Percentiles rank a stretch among this genome's conserved stretches.
These are phyloP conservation scores for Microdochium bolleyi DNA, from an alignment of 2,329 filamentous ascomycete genomes.

Conservation along the genomic window DNA sequence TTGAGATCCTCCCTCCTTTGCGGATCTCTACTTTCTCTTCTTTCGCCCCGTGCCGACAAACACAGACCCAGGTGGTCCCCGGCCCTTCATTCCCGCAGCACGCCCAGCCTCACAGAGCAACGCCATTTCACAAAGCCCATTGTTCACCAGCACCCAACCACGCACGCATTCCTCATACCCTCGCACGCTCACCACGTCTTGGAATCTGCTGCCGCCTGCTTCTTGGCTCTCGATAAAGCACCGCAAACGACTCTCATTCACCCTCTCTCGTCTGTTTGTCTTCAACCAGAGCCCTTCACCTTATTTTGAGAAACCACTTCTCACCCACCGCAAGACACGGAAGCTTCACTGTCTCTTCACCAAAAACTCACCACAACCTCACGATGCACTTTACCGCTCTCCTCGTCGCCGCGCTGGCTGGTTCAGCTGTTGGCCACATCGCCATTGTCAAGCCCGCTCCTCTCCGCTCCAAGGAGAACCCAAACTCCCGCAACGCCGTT, in stretches of 20 bases:
- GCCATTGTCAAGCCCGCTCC: constrained; percentile 45
- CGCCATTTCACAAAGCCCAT: background rate
- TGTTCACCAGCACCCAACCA: background rate
- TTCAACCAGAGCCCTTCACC: background rate
- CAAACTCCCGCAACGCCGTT: constrained; percentile 32
- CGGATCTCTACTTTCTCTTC: background rate
- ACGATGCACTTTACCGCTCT: constrained; percentile 32
- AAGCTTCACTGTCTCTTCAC: constrained; percentile 7
- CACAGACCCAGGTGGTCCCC: background rate
- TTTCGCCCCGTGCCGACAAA: background rate
- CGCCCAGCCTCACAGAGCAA: background rate
- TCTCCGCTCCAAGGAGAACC: constrained; percentile 45
- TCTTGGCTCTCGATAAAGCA: background rate
- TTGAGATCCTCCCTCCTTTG: background rate
- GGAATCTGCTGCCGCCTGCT: background rate
- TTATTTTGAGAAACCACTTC: background rate
- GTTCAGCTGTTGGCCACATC: constrained; percentile 45
- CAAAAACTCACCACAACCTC: constrained; percentile 8
- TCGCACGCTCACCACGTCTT: background rate
- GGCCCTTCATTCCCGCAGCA: background rate
- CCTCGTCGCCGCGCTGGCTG: constrained; percentile 29
- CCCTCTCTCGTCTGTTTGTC: background rate
- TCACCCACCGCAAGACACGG: background rate
- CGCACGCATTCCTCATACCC: background rate
- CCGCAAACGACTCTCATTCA: background rate